Evolutionary conservation across 2,329 filamentous ascomycete species (phyloP), one percentile per base, ranked within the genome.

Genomic region (Nemania sp.): DNA sequence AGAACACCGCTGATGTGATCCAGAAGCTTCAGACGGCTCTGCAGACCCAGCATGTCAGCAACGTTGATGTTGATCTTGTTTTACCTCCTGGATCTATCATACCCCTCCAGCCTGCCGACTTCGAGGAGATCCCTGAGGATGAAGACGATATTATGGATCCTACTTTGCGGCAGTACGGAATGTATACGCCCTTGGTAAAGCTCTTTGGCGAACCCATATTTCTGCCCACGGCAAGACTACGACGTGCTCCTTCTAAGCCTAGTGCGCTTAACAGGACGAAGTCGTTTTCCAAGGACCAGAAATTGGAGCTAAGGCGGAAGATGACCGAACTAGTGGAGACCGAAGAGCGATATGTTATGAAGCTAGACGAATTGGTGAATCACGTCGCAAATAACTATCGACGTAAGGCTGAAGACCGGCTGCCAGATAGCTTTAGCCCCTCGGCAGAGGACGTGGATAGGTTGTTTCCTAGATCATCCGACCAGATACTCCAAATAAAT

Each of bases 261-360:
- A 94, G 90, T 45, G 90, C 93, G 43, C 82, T 96, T 55, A 96
- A 93, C 78, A 87, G 92, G 72, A 92, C 88, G 73, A 92, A 90
- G 74, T 88, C 90, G 0, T 97, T 98, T 75, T 87, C 90, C 41
- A 90, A 89, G 73, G 89, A 92, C 64, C 93, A 98, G 76, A 97
- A 97, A 77, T 87, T 94, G 73, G 92, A 92, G 60, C 83, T 98
- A 72, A 89, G 94, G 47, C 91, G 94, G 80, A 95, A 97, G 79
- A 90, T 99, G 85, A 90, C 89, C 67, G 96, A 99, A 79, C 82
- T 98, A 67, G 88, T 98, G 38, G 93, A 97, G 75, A 99, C 96
- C 0, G 96, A 99, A 79, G 93, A 96, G 77, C 91, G 93, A 79
- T 99, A 98, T 80, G 93, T 99, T 49, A 86, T 88, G 74, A 98